These are phyloP conservation scores for Theileria sp. DNA, from an alignment of 169 alveolate genomes.

Conservation along the genomic window DNA sequence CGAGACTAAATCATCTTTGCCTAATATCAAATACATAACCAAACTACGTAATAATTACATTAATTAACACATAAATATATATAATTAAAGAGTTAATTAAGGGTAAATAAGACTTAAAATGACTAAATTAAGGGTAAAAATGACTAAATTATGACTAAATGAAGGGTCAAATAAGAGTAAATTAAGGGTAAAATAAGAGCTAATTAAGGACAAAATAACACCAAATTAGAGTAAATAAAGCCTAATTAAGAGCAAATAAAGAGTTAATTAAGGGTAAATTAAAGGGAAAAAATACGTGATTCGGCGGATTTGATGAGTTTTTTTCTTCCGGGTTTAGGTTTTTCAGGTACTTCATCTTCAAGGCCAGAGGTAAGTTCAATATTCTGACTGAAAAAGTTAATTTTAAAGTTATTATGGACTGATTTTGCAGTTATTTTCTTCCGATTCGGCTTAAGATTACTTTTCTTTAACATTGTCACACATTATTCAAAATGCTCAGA, in stretches of 20 bases:
- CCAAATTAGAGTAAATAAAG: too few relatives aligned
- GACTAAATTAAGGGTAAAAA: neutral
- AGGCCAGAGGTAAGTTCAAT: neutral
- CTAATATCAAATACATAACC: neutral
- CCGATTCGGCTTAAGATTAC: neutral
- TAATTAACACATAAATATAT: too few relatives aligned
- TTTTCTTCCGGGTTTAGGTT: neutral
- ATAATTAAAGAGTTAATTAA: too few relatives aligned
- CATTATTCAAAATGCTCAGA: neutral
- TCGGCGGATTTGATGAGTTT: neutral
- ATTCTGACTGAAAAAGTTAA: conserved; percentile 7
- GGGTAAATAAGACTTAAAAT: neutral
- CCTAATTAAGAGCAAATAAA: too few relatives aligned
- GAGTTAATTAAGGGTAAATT: neutral
- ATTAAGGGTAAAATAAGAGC: neutral
- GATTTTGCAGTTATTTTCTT: conserved; percentile 14
- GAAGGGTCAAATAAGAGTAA: neutral
- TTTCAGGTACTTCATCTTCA: neutral
- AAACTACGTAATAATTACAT: too few relatives aligned
- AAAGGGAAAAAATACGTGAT: neutral
- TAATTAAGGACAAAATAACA: too few relatives aligned
- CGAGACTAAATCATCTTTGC: neutral
- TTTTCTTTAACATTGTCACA: neutral
- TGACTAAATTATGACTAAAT: too few relatives aligned
- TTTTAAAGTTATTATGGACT: neutral